These are phyloP conservation scores for Kurtzmaniella quercitrusa DNA, from an alignment of 1,139 yeast genomes.

Conservation along the genomic window DNA sequence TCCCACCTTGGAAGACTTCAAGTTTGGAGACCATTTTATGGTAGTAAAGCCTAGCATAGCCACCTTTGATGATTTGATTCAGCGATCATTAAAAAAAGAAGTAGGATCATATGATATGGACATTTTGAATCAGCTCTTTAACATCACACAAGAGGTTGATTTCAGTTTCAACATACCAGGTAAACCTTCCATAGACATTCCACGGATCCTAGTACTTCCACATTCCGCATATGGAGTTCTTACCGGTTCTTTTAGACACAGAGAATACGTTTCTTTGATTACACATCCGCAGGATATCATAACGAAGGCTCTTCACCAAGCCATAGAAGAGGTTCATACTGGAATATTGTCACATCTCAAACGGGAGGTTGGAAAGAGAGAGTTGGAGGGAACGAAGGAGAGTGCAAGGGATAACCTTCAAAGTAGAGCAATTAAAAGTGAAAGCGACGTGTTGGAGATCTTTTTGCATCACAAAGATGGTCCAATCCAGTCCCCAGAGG, in stretches of 20 bases:
- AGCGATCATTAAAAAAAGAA: not conserved
- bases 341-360: not conserved
- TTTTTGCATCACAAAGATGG: not conserved
- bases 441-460: not conserved
- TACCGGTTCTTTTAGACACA: conserved; percentile 2
- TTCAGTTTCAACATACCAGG: not conserved
- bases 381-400: too few relatives aligned
- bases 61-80: conserved; percentile 1
- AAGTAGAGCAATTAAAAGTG: not conserved
- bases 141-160: not conserved
- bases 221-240: conserved; percentile 4
- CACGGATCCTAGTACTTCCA: conserved; percentile 3
- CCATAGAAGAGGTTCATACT: conserved; percentile 2
- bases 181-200: not conserved
- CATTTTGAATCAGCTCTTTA: conserved; percentile 1
- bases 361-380: not conserved
- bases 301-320: conserved; percentile 2
- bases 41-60: conserved; percentile 5
- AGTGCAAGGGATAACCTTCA: not conserved
- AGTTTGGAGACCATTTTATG: conserved; percentile 7
- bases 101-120: conserved; percentile 6
- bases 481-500: not conserved
- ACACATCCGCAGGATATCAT: conserved; percentile 3
- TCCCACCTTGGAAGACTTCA: not conserved
- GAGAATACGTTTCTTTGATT: conserved; percentile 1